A percentile compares a stretch with the other conserved stretches of the same genome.
Conservation (phyloP, 2,329 filamentous ascomycete species). For the Aspergillus sp. region DNA sequence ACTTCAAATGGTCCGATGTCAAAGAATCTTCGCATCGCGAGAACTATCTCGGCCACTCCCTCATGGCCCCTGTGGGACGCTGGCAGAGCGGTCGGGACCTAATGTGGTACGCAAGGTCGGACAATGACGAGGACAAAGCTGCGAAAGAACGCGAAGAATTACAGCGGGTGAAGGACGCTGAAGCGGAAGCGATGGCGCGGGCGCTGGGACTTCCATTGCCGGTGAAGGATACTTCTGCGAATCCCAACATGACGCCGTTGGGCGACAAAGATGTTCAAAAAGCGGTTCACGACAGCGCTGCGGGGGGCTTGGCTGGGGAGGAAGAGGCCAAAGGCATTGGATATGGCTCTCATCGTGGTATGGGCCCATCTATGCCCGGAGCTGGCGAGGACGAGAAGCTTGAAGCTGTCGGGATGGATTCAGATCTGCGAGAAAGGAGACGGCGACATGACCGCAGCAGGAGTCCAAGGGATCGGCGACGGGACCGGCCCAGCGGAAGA, state of each 20-base stretch:
- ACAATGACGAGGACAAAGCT: slow-evolving; percentile 45
- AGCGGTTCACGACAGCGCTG: slow-evolving; percentile 45
- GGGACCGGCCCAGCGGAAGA: slow-evolving; percentile 26
- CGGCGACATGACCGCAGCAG: slow-evolving; percentile 31
- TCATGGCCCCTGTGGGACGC: slow-evolving; percentile 87
- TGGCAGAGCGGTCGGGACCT: slow-evolving; percentile 80
- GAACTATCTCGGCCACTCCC: slow-evolving; percentile 82
- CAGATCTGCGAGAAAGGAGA: slow-evolving; percentile 20
- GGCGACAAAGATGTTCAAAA: slow-evolving; percentile 59
- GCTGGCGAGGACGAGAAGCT: slow-evolving; percentile 24
- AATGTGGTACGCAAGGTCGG: slow-evolving; percentile 61
- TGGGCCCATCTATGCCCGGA: slow-evolving; percentile 32
- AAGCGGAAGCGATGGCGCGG: slow-evolving; percentile 83
- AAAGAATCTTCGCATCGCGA: slow-evolving; percentile 83
- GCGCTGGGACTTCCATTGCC: slow-evolving; percentile 78
- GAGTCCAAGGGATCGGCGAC: slow-evolving; percentile 31
- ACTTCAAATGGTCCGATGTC: slow-evolving; percentile 97
- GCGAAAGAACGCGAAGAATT: slow-evolving; percentile 70
- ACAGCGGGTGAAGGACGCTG: slow-evolving; percentile 79
- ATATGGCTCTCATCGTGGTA: slow-evolving; percentile 28
- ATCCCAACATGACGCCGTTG: slow-evolving; percentile 62
- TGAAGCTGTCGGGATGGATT: slow-evolving; percentile 22
- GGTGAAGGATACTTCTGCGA: slow-evolving; percentile 55
- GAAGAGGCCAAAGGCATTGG: slow-evolving; percentile 31
- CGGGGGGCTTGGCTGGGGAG: slow-evolving; percentile 21